Conservation (phyloP, 228 moss, liverwort and hornwort genomes). For the Sphagnum magellanicum region DNA sequence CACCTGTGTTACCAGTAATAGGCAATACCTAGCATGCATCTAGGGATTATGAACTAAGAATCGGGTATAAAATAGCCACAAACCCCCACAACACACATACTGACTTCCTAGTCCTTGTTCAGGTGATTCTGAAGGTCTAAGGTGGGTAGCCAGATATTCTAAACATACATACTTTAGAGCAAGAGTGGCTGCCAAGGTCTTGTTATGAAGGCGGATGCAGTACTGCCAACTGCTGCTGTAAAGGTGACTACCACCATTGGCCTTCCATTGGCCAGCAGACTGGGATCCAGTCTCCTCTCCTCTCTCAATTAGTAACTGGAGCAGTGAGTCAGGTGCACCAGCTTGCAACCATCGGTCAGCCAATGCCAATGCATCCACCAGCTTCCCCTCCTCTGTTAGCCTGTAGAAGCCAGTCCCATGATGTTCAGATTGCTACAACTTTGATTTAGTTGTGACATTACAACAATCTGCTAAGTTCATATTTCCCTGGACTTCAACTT, state of each 20-base stretch:
- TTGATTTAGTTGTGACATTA: not conserved
- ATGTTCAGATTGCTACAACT: not conserved
- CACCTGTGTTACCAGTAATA: too few relatives aligned
- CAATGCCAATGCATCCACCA: constrained; percentile 86
- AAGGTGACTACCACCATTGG: constrained; percentile 51
- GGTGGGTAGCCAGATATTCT: too few relatives aligned
- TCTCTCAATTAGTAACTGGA: constrained; percentile 79
- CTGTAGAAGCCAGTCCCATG: constrained; percentile 34
- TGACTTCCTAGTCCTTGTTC: too few relatives aligned
- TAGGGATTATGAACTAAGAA: too few relatives aligned
- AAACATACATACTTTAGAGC: constrained; percentile 55
- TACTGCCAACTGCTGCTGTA: constrained; percentile 95
- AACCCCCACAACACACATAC: too few relatives aligned
- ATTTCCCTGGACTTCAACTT: too few relatives aligned
- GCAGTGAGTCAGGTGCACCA: constrained; percentile 89
- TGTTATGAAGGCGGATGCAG: constrained; percentile 90
- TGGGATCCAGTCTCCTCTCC: constrained; percentile 69
- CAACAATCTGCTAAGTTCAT: too few relatives aligned
- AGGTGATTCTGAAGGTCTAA: too few relatives aligned
- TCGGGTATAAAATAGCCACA: too few relatives aligned
- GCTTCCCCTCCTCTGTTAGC: constrained; percentile 81
- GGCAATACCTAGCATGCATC: too few relatives aligned
- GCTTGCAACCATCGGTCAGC: constrained; percentile 89
- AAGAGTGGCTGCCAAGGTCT: constrained; percentile 80
- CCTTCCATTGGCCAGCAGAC: constrained; percentile 60